Conservation (phyloP, 2,329 filamentous ascomycete genomes). For the Aspergillus sp. region DNA sequence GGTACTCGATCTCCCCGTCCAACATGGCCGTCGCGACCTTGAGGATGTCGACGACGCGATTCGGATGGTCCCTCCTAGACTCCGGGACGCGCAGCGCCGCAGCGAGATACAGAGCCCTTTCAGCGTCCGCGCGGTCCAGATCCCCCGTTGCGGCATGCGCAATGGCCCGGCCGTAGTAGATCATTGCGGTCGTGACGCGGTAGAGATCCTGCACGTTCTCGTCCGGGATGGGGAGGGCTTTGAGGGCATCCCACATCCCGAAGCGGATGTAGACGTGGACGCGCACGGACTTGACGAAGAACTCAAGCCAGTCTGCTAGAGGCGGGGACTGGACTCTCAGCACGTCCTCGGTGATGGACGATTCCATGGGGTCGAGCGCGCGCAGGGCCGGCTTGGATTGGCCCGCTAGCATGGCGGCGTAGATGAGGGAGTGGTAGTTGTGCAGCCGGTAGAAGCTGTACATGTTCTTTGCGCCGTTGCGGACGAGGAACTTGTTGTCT, state of each 20-base stretch:
- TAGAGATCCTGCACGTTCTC: slow-evolving; percentile 58
- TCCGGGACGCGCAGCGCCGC: too few relatives aligned
- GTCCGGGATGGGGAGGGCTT: slow-evolving; percentile 55
- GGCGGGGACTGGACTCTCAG: slow-evolving; percentile 35
- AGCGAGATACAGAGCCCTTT: too few relatives aligned
- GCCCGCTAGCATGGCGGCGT: slow-evolving; percentile 75
- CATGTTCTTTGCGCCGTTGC: slow-evolving; percentile 64
- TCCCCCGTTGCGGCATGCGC: slow-evolving; percentile 62
- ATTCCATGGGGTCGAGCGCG: slow-evolving; percentile 59
- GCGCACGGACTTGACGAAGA: slow-evolving; percentile 62
- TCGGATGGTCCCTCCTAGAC: too few relatives aligned
- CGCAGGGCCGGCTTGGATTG: slow-evolving; percentile 63
- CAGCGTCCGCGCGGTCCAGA: slow-evolving; percentile 45
- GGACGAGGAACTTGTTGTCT: slow-evolving; percentile 65
- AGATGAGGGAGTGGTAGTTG: slow-evolving; percentile 72
- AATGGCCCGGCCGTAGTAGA: slow-evolving; percentile 67
- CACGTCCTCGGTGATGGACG: slow-evolving; percentile 55
- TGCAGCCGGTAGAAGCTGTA: slow-evolving; percentile 76
- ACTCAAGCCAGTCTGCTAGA: slow-evolving; percentile 78
- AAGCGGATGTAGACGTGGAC: slow-evolving; percentile 72
- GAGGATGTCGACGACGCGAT: too few relatives aligned
- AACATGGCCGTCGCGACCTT: too few relatives aligned
- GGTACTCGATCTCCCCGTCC: too few relatives aligned
- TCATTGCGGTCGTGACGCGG: slow-evolving; percentile 67
- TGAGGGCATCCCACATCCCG: slow-evolving; percentile 67